Percentiles rank a stretch among this genome's conserved stretches.
phyloP scores from a whole-genome alignment of 257 asterid genomes.

The Ballota nigra region DNA sequence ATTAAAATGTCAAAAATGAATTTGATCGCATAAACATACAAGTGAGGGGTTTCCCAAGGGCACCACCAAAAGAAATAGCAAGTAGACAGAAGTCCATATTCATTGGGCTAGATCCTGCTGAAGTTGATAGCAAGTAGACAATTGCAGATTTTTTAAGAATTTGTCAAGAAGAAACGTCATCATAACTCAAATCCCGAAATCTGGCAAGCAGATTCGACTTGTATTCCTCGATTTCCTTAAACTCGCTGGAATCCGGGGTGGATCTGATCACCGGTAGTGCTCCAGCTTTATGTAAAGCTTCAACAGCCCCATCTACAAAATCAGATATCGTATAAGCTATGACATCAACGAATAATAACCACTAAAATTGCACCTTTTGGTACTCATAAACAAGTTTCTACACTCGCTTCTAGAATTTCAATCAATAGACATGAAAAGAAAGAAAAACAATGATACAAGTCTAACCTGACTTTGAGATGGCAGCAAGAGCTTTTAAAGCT shows the following conservation, averaged over 20 bases:
- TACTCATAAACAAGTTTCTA: background rate
- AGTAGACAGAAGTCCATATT: background rate
- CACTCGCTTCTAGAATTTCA: background rate
- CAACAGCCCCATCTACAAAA: slow-evolving; percentile 60
- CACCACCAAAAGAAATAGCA: background rate
- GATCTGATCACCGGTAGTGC: slow-evolving; percentile 51
- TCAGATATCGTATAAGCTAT: slow-evolving; percentile 18
- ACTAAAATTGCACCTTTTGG: background rate
- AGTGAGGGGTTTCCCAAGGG: background rate
- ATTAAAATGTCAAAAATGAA: background rate
- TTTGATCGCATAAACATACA: background rate
- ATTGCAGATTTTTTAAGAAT: background rate
- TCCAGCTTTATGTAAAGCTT: slow-evolving; percentile 62
- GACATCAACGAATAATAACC: slow-evolving; percentile 14
- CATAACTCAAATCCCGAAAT: slow-evolving; percentile 39
- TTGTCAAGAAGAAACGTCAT: slow-evolving; percentile 20
- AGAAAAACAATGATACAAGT: background rate
- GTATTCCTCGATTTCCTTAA: slow-evolving; percentile 53
- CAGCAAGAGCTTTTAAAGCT: slow-evolving; percentile 88
- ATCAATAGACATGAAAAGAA: background rate
- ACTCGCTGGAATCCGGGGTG: slow-evolving; percentile 49
- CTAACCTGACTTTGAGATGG: slow-evolving; percentile 85
- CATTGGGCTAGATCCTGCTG: background rate
- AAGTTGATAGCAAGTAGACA: background rate
- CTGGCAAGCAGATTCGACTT: slow-evolving; percentile 49